Conservation (phyloP, 2,329 filamentous ascomycete genomes). For the Paecilomyces sp. region DNA sequence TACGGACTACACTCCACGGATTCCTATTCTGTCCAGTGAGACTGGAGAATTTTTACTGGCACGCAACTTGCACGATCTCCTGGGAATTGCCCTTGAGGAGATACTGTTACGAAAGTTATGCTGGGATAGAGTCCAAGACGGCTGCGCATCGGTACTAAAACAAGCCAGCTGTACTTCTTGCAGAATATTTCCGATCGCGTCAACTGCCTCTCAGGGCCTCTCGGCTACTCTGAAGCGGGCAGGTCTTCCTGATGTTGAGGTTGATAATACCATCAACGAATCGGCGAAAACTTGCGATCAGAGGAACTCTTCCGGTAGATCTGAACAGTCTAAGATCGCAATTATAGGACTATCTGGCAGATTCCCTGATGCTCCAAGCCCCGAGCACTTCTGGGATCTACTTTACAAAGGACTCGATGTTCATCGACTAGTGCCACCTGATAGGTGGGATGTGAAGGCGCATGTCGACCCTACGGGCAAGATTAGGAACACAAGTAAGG, state of each 20-base stretch:
- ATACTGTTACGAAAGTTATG: slow-evolving; percentile 31
- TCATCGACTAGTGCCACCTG: slow-evolving; percentile 20
- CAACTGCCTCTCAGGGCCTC: slow-evolving; percentile 25
- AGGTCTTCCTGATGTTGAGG: slow-evolving; percentile 16
- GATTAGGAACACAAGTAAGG: slow-evolving; percentile 21
- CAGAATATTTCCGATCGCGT: slow-evolving; percentile 23
- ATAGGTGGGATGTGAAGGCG: slow-evolving; percentile 26
- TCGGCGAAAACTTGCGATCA: slow-evolving; percentile 11
- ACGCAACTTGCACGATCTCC: slow-evolving; percentile 22
- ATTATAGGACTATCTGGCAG: slow-evolving; percentile 75
- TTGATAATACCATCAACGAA: slow-evolving; percentile 21
- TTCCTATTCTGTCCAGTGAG: slow-evolving; percentile 32
- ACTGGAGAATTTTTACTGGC: slow-evolving; percentile 23
- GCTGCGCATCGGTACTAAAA: slow-evolving; percentile 18
- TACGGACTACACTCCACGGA: slow-evolving; percentile 18
- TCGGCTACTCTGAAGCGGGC: slow-evolving; percentile 22
- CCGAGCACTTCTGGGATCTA: slow-evolving; percentile 30
- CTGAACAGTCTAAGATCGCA: slow-evolving; percentile 47
- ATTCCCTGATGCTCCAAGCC: slow-evolving; percentile 55
- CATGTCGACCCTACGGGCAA: slow-evolving; percentile 28
- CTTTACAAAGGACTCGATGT: slow-evolving; percentile 26
- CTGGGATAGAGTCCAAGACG: slow-evolving; percentile 34
- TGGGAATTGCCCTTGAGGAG: slow-evolving; percentile 28
- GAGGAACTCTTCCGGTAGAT: slow-evolving; percentile 20
- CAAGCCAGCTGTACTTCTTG: slow-evolving; percentile 8